Base-by-base conservation (phyloP, 225 moss, liverwort and hornwort species). In the Sphagnum tenellum region DNA sequence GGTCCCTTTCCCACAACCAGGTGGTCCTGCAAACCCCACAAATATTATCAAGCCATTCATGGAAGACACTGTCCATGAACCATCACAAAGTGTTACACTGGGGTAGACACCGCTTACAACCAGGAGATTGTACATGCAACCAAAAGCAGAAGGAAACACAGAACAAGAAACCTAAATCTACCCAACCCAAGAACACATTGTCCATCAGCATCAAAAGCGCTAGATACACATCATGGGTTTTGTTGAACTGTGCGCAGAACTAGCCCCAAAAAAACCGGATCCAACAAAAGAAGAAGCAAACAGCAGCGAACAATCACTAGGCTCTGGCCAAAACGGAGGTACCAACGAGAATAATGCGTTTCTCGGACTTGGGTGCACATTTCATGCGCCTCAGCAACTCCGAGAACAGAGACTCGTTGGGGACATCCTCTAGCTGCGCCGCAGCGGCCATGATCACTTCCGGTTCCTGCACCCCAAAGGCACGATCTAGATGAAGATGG, bases 261-360 rank as follows among this genome's bases (percentile, higher is more conserved):
- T 29, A 29, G 29, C 29, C 29, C 29, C 29, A 29, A 29, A 29
- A 29, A 29, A 29, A 29, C 29, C 29, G 29, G 29, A 29, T 29
- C 29, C 29, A 29, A 29, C 29, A 29, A 29, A 29, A 29, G 29
- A 29, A 29, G 29, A 55, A 12, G 55, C 55, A 55, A 55, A 55
- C 55, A 55, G 9, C 12, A 55, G 55, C 8, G 8, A 55, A 8
- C 9, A 55, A 55, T 1, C 55, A 44, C 9, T 29, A 29, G 29
- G 29, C 29, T 29, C 29, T 29, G 29, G 29, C 29, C 0, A 29
- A 29, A 29, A 29, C 1, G 29, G 10, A 0, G 2, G 5, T 72
- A 84, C 81, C 78, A 45, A 85, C 81, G 66, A 85, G 72, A 10
- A 85, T 78, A 73, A 85, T 50, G 11, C 85, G 78, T 75, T 81